Percentiles rank a stretch among this genome's conserved stretches.
These are phyloP conservation scores for Edhazardia aedis DNA, from an alignment of 371 early-diverging fungal species.

Conservation along the genomic window DNA sequence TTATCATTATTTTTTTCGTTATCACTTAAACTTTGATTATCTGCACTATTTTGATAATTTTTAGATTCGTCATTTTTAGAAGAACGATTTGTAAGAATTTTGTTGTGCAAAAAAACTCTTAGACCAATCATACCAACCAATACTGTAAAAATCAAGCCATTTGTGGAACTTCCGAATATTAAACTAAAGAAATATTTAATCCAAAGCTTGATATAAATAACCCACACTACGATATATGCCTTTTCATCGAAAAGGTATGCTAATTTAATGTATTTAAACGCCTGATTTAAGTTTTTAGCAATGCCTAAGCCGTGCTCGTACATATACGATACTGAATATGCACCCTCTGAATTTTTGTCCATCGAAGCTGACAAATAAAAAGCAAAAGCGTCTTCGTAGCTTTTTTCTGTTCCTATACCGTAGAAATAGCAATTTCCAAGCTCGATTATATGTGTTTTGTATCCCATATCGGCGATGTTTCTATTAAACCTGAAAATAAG, in stretches of 20 bases:
- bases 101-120: too few species aligned
- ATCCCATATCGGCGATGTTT: conserved; percentile 10
- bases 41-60: too few species aligned
- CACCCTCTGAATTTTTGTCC: conserved; percentile 18
- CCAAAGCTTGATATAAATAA: background rate
- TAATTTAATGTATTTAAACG: background rate
- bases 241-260: background rate
- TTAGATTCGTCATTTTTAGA: too few species aligned
- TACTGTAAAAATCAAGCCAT: too few species aligned
- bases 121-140: too few species aligned
- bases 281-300: conserved; percentile 10
- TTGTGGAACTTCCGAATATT: too few species aligned
- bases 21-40: too few species aligned
- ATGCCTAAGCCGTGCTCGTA: conserved; percentile 40
- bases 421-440: conserved; percentile 43
- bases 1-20: too few species aligned
- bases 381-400: conserved; percentile 31
- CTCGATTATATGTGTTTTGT: conserved; percentile 12
- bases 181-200: too few species aligned
- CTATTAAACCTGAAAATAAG: conserved; percentile 19
- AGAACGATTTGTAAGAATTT: too few species aligned
- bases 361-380: conserved; percentile 31
- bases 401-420: conserved; percentile 31
- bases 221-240: background rate
- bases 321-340: conserved; percentile 33